A percentile compares a stretch with the other conserved stretches of the same genome.
Conservation (phyloP, 2,329 filamentous ascomycete genomes). For the Pseudogymnoascus sp. region DNA sequence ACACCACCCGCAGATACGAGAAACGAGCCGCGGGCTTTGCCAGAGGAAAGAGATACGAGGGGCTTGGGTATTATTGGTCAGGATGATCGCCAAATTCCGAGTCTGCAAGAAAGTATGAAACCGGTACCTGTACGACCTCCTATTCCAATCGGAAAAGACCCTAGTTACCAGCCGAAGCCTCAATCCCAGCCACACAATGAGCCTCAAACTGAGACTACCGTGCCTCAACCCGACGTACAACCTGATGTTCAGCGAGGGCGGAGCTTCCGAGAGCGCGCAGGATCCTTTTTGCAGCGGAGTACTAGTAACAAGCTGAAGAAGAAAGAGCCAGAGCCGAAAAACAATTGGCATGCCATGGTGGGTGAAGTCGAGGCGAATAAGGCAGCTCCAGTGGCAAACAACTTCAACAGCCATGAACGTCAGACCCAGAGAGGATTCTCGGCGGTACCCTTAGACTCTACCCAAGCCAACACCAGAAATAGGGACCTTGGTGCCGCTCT, state of each 20-base stretch:
- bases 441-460: background rate
- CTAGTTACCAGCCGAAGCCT: constrained; percentile 13
- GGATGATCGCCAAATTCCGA: background rate
- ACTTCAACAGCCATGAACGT: background rate
- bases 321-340: constrained; percentile 23
- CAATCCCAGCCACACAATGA: background rate
- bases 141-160: constrained; percentile 12
- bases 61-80: background rate
- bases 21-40: constrained; percentile 18
- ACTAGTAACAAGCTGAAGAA: constrained; percentile 54
- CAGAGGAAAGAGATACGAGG: constrained; percentile 18
- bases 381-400: background rate
- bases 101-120: constrained; percentile 21
- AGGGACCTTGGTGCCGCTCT: background rate
- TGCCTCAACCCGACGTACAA: background rate
- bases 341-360: background rate
- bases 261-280: constrained; percentile 49
- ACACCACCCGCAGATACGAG: constrained; percentile 22
- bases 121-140: constrained; percentile 13
- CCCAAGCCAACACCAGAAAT: background rate
- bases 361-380: background rate
- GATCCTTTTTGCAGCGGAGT: constrained; percentile 36
- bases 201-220: background rate
- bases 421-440: background rate
- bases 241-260: constrained; percentile 38